Evolutionary conservation across 306 rosid species (phyloP).

Genomic region (Prosopis cineraria): DNA sequence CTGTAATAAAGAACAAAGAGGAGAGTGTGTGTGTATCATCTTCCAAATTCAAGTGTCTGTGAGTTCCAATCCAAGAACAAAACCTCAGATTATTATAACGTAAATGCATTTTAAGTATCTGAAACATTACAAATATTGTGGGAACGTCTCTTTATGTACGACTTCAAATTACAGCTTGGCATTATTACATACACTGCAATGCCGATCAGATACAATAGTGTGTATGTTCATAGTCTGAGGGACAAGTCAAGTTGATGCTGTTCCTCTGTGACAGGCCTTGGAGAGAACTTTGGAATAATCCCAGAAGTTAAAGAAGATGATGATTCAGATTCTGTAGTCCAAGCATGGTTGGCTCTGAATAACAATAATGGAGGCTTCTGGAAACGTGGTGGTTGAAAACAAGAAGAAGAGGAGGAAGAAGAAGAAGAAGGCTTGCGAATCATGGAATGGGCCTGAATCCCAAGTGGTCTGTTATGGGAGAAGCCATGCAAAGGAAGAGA

Average conservation of each 20-base stretch:
- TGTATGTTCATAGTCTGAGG: constrained; percentile 67
- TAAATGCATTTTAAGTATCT: constrained; percentile 43
- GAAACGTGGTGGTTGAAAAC: constrained; percentile 43
- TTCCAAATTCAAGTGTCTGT: background rate
- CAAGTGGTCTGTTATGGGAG: constrained; percentile 68
- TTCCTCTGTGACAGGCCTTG: constrained; percentile 40
- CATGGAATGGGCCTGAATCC: constrained; percentile 76
- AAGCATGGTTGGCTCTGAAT: constrained; percentile 37
- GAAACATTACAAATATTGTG: background rate
- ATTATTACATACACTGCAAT: background rate
- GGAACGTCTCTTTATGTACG: background rate
- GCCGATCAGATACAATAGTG: background rate
- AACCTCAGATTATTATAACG: constrained; percentile 28
- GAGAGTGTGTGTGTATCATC: constrained; percentile 12
- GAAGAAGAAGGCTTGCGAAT: constrained; percentile 58
- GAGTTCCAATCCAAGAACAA: constrained; percentile 20
- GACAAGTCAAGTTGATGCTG: constrained; percentile 81
- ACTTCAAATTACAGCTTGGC: background rate
- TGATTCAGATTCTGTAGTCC: constrained; percentile 39
- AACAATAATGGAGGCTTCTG: constrained; percentile 37
- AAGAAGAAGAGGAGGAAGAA: background rate
- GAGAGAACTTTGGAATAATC: constrained; percentile 49
- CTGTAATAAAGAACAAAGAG: too few species aligned
- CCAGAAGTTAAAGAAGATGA: constrained; percentile 45
- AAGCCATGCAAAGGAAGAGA: constrained; percentile 92